phyloP scores from a whole-genome alignment of 2,329 filamentous ascomycete species.

The Esteya vermicola region DNA sequence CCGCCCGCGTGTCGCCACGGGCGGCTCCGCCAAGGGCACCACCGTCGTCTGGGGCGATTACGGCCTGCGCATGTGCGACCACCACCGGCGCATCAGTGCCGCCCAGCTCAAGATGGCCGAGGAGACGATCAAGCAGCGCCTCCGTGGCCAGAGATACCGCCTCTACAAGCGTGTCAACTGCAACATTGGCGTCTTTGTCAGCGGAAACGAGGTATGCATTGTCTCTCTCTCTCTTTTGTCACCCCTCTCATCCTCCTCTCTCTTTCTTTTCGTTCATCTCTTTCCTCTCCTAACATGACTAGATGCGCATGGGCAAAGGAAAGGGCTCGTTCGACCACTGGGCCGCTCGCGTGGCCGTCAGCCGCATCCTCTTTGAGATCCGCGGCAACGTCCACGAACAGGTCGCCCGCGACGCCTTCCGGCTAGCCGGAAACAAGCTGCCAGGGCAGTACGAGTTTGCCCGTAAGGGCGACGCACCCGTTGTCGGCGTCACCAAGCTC shows the following conservation, averaged over 20 bases:
- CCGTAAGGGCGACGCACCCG: conserved; percentile 74
- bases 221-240: neutral
- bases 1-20: conserved; percentile 72
- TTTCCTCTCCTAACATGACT: neutral
- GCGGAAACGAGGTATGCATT: conserved; percentile 67
- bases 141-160: conserved; percentile 84
- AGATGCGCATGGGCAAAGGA: conserved; percentile 97
- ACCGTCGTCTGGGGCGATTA: conserved; percentile 96
- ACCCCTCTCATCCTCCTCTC: conserved; percentile 1
- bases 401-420: conserved; percentile 83
- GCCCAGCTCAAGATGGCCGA: conserved; percentile 79
- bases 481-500: conserved; percentile 88
- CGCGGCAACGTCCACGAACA: conserved; percentile 90
- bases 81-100: conserved; percentile 81
- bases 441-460: conserved; percentile 89
- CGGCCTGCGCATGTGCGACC: conserved; percentile 83
- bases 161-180: conserved; percentile 84
- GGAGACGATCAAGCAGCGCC: conserved; percentile 77
- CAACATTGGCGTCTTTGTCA: conserved; percentile 89
- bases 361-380: conserved; percentile 83
- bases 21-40: conserved; percentile 81
- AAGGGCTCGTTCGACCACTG: conserved; percentile 97
- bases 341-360: conserved; percentile 80
- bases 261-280: neutral
- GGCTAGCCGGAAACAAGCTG: conserved; percentile 86